A percentile compares a stretch with the other conserved stretches of the same genome.
Conservation (phyloP, 345 rosid species). For the Erodium maritimum region DNA sequence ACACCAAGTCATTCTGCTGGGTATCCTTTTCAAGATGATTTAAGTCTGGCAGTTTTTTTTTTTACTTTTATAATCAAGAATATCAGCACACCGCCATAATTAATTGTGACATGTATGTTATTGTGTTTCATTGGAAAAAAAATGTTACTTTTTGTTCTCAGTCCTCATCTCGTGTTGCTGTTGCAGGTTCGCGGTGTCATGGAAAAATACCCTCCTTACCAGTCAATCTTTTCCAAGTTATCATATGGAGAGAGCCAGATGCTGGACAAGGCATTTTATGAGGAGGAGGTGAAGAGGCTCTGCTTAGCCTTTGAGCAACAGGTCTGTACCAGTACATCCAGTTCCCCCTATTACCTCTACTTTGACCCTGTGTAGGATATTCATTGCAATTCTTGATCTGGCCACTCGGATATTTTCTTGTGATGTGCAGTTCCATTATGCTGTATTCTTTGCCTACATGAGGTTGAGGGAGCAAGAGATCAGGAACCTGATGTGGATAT, state of each 20-base stretch:
- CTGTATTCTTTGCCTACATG: conserved; percentile 87
- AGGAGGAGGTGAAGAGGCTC: conserved; percentile 97
- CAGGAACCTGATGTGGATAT: conserved; percentile 97
- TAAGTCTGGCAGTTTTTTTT: no score
- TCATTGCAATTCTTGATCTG: neutral
- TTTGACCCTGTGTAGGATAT: neutral
- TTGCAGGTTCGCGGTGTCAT: conserved; percentile 74
- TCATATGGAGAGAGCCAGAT: conserved; percentile 96
- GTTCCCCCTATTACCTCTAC: neutral
- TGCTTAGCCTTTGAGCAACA: conserved; percentile 96
- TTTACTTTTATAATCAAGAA: no score
- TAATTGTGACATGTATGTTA: neutral
- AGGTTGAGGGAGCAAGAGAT: conserved; percentile 98
- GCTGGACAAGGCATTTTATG: conserved; percentile 96
- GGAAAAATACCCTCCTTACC: conserved; percentile 95
- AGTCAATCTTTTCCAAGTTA: conserved; percentile 70
- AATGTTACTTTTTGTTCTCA: neutral
- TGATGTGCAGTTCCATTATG: conserved; percentile 76
- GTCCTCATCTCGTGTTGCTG: conserved; percentile 4
- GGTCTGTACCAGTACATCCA: conserved; percentile 27
- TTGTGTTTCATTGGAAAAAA: neutral
- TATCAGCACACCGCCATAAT: no score
- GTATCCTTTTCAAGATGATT: no score
- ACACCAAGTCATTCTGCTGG: neutral
- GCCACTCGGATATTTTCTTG: neutral